These are phyloP conservation scores for Nasturtium officinale DNA, from an alignment of 345 rosid genomes.

Conservation along the genomic window DNA sequence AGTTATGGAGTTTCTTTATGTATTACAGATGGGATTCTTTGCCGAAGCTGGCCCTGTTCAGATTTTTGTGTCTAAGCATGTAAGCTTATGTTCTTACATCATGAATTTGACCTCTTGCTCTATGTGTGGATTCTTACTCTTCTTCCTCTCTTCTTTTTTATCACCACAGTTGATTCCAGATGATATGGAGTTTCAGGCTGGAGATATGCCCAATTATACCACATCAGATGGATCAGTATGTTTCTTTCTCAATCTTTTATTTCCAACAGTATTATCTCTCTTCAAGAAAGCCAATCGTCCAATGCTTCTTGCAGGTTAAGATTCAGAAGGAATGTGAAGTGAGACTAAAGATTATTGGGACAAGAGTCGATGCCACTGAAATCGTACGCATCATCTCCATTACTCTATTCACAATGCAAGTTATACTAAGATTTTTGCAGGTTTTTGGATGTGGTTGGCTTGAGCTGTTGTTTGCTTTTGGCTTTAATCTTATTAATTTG, in stretches of 20 bases:
- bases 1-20: neutral
- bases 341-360: slow-evolving; percentile 87
- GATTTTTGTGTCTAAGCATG: slow-evolving; percentile 94
- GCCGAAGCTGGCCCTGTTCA: slow-evolving; percentile 99
- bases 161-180: slow-evolving; percentile 77
- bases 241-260: slow-evolving; percentile 10
- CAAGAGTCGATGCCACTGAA: slow-evolving; percentile 89
- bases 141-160: neutral
- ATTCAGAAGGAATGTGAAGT: slow-evolving; percentile 95
- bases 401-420: slow-evolving; percentile 15
- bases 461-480: neutral
- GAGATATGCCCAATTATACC: slow-evolving; percentile 91
- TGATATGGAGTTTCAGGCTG: slow-evolving; percentile 95
- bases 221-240: slow-evolving; percentile 89
- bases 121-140: neutral
- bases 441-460: neutral
- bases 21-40: slow-evolving; percentile 85
- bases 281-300: slow-evolving; percentile 16
- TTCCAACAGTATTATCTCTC: neutral
- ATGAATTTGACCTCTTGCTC: neutral
- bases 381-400: slow-evolving; percentile 52
- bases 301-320: slow-evolving; percentile 61
- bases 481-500: neutral
- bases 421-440: neutral
- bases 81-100: slow-evolving; percentile 43